phyloP scores from a whole-genome alignment of 306 rosid species.

The Fragaria nilgerrensis region DNA sequence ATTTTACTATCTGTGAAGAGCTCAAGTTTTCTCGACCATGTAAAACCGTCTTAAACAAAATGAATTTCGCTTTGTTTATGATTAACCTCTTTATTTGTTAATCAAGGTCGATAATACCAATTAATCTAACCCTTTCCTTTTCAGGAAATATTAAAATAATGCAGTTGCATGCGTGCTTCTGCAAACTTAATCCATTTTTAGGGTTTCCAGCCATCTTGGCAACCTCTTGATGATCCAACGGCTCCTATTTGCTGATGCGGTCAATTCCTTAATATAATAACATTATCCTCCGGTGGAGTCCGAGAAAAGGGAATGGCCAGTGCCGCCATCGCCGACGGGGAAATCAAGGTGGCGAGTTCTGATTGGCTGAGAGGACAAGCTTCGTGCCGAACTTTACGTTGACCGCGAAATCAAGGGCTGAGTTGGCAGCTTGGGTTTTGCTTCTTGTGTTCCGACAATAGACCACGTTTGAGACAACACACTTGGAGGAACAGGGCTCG shows the following conservation, averaged over 20 bases:
- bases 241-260: background rate
- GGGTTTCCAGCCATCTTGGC: conserved; percentile 33
- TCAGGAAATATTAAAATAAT: conserved; percentile 21
- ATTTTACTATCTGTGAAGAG: too few species aligned
- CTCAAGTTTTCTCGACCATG: background rate
- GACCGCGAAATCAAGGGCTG: conserved; percentile 14
- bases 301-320: background rate
- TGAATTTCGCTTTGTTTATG: background rate
- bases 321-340: conserved; percentile 34
- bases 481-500: conserved; percentile 18
- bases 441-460: conserved; percentile 50
- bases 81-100: background rate
- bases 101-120: conserved; percentile 19
- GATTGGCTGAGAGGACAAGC: conserved; percentile 10
- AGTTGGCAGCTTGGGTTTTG: conserved; percentile 36
- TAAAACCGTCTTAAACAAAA: background rate
- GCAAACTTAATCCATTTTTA: conserved; percentile 3
- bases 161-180: conserved; percentile 8
- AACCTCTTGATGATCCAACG: conserved; percentile 33
- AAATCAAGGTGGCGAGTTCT: conserved; percentile 17
- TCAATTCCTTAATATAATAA: conserved; percentile 6
- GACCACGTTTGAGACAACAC: conserved; percentile 9
- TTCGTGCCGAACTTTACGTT: conserved; percentile 19
- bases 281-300: conserved; percentile 16
- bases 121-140: conserved; percentile 7